These are phyloP conservation scores for Fusarium coffeatum DNA, from an alignment of 2,329 filamentous ascomycete genomes.

Conservation along the genomic window DNA sequence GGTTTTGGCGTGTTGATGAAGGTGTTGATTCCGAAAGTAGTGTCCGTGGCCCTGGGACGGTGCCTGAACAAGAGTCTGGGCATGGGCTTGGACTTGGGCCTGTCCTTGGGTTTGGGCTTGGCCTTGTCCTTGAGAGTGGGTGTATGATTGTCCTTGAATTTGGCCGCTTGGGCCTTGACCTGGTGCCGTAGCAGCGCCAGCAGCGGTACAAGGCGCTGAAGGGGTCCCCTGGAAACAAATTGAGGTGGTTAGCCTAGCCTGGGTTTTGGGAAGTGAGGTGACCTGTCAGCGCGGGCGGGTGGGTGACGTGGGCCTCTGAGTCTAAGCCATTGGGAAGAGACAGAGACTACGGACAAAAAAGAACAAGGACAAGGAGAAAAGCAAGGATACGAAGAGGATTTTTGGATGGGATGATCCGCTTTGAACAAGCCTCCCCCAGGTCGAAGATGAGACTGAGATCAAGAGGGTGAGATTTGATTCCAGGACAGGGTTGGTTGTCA, in stretches of 20 bases:
- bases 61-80: conserved; percentile 8
- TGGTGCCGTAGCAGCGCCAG: conserved; percentile 17
- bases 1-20: conserved; percentile 36
- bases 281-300: conserved; percentile 44
- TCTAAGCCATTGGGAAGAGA: conserved; percentile 34
- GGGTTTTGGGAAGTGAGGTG: conserved; percentile 2
- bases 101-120: background rate
- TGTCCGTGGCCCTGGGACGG: conserved; percentile 26
- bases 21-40: conserved; percentile 37
- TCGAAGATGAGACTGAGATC: conserved; percentile 35
- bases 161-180: conserved; percentile 7
- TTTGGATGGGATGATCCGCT: conserved; percentile 30
- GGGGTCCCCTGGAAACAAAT: conserved; percentile 32
- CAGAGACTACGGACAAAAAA: background rate
- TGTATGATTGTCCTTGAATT: conserved; percentile 10
- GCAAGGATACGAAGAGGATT: conserved; percentile 29
- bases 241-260: conserved; percentile 32
- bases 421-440: conserved; percentile 28
- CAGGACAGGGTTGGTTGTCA: conserved; percentile 13
- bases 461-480: conserved; percentile 18
- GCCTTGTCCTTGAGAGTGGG: conserved; percentile 9
- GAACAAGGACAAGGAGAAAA: background rate
- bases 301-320: conserved; percentile 46
- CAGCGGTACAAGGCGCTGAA: conserved; percentile 18
- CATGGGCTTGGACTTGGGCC: background rate